phyloP scores from a whole-genome alignment of 768 basidiomycete species.

The Hortiboletus campestris region DNA sequence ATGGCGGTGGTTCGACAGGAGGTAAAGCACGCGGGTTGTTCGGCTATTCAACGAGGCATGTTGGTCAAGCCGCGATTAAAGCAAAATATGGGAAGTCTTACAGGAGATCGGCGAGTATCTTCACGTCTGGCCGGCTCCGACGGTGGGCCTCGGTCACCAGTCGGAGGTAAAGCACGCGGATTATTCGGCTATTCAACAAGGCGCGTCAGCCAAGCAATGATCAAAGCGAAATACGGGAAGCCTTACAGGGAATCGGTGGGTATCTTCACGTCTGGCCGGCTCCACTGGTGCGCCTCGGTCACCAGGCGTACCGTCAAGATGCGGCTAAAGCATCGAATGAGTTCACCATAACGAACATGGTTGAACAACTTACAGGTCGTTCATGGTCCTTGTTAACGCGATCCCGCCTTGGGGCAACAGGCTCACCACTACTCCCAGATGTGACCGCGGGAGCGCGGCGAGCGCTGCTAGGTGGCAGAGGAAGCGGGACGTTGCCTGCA shows the following conservation, averaged over 20 bases:
- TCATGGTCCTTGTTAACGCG: constrained; percentile 22
- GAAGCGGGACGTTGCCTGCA: constrained; percentile 3
- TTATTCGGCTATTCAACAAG: constrained; percentile 8
- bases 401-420: constrained; percentile 15
- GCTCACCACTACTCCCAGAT: constrained; percentile 22
- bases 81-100: not conserved
- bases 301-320: constrained; percentile 4
- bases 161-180: constrained; percentile 2
- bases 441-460: not conserved
- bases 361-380: constrained; percentile 19
- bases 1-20: constrained; percentile 6
- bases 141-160: constrained; percentile 1
- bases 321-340: constrained; percentile 19
- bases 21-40: constrained; percentile 3
- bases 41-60: constrained; percentile 3
- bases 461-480: not conserved
- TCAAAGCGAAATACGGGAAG: not conserved
- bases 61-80: not conserved
- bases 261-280: constrained; percentile 10
- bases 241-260: constrained; percentile 23
- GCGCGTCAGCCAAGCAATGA: not conserved
- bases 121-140: constrained; percentile 13
- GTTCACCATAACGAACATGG: not conserved
- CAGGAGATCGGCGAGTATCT: constrained; percentile 16
- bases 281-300: constrained; percentile 6